A percentile compares a stretch with the other conserved stretches of the same genome.
These are phyloP conservation scores for Chaetomiaceae sp. DNA, from an alignment of 2,329 filamentous ascomycete species.

Conservation along the genomic window DNA sequence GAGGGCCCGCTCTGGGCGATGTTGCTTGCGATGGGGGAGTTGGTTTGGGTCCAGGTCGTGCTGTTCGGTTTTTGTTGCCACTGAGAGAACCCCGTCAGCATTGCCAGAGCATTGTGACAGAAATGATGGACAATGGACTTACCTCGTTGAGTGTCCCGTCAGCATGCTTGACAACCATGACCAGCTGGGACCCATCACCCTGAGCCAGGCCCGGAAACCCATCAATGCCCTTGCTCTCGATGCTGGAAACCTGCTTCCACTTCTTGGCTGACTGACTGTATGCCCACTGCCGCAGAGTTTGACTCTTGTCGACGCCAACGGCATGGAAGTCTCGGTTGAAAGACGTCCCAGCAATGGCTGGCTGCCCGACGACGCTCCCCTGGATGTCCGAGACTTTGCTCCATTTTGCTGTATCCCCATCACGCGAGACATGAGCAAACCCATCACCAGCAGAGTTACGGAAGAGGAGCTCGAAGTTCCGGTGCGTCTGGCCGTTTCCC, in stretches of 20 bases:
- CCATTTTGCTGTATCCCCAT: slow-evolving; percentile 13
- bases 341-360: slow-evolving; percentile 21
- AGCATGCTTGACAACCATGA: slow-evolving; percentile 20
- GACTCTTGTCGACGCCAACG: slow-evolving; percentile 3
- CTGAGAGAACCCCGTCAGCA: slow-evolving; percentile 3
- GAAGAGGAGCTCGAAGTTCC: slow-evolving; percentile 21
- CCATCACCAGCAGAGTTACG: not conserved
- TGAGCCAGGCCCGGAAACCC: slow-evolving; percentile 20
- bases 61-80: slow-evolving; percentile 15
- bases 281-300: slow-evolving; percentile 15
- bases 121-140: not conserved
- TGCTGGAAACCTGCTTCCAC: slow-evolving; percentile 11
- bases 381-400: not conserved
- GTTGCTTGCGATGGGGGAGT: slow-evolving; percentile 7
- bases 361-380: slow-evolving; percentile 10
- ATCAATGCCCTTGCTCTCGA: slow-evolving; percentile 12
- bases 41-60: slow-evolving; percentile 9
- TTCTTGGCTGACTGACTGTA: slow-evolving; percentile 11
- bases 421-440: slow-evolving; percentile 15
- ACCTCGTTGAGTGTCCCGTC: slow-evolving; percentile 23
- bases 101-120: not conserved
- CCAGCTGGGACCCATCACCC: slow-evolving; percentile 16
- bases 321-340: slow-evolving; percentile 22
- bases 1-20: slow-evolving; percentile 21
- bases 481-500: slow-evolving; percentile 21